Evolutionary conservation across 2,329 filamentous ascomycete species (phyloP).

Genomic region (Sporothrix phasma): DNA sequence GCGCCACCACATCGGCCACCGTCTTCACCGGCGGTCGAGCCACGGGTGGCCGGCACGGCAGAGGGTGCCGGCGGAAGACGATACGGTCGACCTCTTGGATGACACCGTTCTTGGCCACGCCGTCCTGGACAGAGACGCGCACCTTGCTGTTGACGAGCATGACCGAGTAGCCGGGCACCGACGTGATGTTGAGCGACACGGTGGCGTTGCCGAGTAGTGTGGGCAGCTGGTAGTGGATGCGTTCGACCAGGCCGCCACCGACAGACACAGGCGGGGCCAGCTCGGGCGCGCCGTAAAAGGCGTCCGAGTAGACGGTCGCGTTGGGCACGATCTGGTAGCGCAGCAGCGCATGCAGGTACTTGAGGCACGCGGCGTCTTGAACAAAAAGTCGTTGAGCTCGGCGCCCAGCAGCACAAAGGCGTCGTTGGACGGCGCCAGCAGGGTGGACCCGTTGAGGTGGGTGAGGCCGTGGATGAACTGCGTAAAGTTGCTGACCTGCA

Average conservation of each 20-base stretch:
- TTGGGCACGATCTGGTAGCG: conserved; percentile 69
- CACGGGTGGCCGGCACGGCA: not conserved
- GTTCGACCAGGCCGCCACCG: conserved; percentile 38
- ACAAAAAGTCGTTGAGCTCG: conserved; percentile 71
- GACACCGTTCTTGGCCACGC: conserved; percentile 67
- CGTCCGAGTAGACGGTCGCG: conserved; percentile 74
- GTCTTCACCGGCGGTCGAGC: conserved; percentile 3
- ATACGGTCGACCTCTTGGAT: conserved; percentile 67
- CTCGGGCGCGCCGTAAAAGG: conserved; percentile 48
- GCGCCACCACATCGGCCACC: conserved; percentile 13
- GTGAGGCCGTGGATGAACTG: conserved; percentile 46
- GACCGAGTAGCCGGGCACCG: conserved; percentile 55
- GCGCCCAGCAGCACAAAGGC: conserved; percentile 71
- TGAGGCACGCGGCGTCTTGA: conserved; percentile 58
- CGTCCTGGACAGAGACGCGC: conserved; percentile 57
- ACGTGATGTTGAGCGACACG: conserved; percentile 60
- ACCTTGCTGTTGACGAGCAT: conserved; percentile 69
- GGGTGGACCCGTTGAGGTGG: conserved; percentile 51
- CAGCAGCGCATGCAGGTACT: conserved; percentile 68
- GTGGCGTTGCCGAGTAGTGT: conserved; percentile 59
- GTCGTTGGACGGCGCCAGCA: conserved; percentile 72
- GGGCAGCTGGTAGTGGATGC: conserved; percentile 59
- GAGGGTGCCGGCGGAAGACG: conserved; percentile 56
- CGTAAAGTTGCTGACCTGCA: conserved; percentile 63
- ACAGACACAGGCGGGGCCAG: conserved; percentile 17